Evolutionary conservation across 2,329 filamentous ascomycete genomes (phyloP).

Genomic region (Fusarium humuli): DNA sequence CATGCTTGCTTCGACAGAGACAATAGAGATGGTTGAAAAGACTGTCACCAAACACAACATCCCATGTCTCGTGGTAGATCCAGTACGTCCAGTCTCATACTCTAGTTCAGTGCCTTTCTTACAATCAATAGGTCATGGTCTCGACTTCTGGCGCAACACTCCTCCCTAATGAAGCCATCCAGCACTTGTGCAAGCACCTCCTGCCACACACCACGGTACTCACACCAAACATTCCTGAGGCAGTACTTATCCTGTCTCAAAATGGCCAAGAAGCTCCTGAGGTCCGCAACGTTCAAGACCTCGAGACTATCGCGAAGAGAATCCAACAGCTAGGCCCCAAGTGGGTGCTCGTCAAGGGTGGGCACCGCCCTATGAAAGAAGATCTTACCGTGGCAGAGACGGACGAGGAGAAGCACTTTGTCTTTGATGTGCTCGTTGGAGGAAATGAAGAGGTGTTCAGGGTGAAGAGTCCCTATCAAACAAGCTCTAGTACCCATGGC

Average conservation of each 20-base stretch:
- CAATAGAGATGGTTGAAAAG: constrained; percentile 52
- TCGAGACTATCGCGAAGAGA: constrained; percentile 75
- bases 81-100: constrained; percentile 44
- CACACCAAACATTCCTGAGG: constrained; percentile 84
- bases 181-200: constrained; percentile 68
- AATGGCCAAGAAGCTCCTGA: constrained; percentile 55
- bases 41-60: constrained; percentile 49
- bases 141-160: constrained; percentile 81
- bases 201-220: constrained; percentile 75
- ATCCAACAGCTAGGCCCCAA: constrained; percentile 77
- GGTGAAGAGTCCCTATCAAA: constrained; percentile 77
- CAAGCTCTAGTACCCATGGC: constrained; percentile 87
- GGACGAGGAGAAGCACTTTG: constrained; percentile 70
- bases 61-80: constrained; percentile 53
- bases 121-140: constrained; percentile 82
- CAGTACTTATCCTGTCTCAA: constrained; percentile 70
- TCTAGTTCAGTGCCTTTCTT: not conserved
- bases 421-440: constrained; percentile 83
- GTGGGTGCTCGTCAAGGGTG: constrained; percentile 90
- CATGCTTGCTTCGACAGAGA: constrained; percentile 55
- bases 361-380: constrained; percentile 82
- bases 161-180: constrained; percentile 73
- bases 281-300: constrained; percentile 69
- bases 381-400: constrained; percentile 69
- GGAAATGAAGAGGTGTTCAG: constrained; percentile 64